Percentiles rank a stretch among this genome's conserved stretches.
phyloP scores from a whole-genome alignment of 768 basidiomycete genomes.

The Lanmaoa pseudosensibilis region DNA sequence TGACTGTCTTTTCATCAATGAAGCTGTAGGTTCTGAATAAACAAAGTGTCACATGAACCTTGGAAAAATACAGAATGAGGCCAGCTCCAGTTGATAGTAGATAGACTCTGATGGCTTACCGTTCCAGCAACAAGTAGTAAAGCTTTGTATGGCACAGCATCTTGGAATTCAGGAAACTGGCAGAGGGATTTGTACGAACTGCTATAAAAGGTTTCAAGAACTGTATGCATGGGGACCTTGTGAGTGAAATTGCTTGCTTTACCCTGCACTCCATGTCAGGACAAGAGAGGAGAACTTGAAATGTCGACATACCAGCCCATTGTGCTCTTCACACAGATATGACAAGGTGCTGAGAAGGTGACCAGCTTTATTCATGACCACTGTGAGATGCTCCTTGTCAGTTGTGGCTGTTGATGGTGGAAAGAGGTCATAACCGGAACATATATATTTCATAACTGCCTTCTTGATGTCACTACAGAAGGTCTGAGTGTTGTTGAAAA shows the following conservation, averaged over 20 bases:
- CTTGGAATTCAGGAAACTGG: not conserved
- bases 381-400: not conserved
- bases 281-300: not conserved
- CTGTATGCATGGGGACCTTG: not conserved
- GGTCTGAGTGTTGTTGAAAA: not conserved
- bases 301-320: not conserved
- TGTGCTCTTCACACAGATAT: not conserved
- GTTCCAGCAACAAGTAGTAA: too few species aligned
- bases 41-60: too few species aligned
- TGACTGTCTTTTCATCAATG: not conserved
- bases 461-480: not conserved
- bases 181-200: not conserved
- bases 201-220: not conserved
- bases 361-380: not conserved
- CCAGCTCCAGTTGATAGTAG: too few species aligned
- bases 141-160: not conserved
- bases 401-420: too few species aligned
- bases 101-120: too few species aligned
- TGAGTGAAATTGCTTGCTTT: not conserved
- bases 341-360: not conserved
- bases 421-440: not conserved
- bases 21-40: too few species aligned
- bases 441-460: not conserved
- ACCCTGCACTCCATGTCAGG: not conserved
- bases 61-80: too few species aligned